phyloP scores from a whole-genome alignment of 2,329 filamentous ascomycete species.

The Fusarium setosum region DNA sequence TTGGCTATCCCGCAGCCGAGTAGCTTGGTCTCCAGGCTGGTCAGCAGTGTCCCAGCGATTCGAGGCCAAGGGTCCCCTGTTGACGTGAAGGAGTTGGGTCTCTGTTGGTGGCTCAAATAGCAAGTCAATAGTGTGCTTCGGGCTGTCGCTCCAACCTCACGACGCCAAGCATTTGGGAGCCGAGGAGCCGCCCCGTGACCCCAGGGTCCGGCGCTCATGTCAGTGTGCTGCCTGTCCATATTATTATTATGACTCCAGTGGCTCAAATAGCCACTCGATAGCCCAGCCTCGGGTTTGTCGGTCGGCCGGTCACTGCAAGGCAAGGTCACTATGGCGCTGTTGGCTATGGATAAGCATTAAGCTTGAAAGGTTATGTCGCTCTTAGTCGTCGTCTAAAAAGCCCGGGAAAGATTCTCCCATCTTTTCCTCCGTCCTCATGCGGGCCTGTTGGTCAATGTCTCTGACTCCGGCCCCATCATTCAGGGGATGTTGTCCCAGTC shows the following conservation, averaged over 20 bases:
- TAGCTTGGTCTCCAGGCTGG: background rate
- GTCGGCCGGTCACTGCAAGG: background rate
- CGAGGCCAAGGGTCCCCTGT: no score
- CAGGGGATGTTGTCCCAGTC: background rate
- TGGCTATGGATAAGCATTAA: no score
- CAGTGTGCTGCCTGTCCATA: background rate
- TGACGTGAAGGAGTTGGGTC: background rate
- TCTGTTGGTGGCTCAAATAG: background rate
- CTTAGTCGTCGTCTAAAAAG: no score
- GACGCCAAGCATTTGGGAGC: background rate
- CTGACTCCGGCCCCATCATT: background rate
- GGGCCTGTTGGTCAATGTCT: background rate
- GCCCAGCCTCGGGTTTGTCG: background rate
- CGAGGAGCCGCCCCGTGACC: background rate
- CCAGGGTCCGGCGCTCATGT: background rate
- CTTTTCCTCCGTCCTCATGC: no score
- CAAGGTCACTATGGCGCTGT: no score
- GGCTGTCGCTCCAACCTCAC: slow-evolving; percentile 1
- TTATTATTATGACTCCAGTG: background rate
- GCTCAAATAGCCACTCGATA: background rate
- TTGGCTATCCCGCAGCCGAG: background rate
- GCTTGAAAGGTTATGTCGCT: no score
- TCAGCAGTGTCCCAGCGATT: background rate
- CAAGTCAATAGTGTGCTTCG: background rate
- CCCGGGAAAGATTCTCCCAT: background rate